Conservation (phyloP, 106 monocot genomes). For the Phalaenopsis equestris region DNA sequence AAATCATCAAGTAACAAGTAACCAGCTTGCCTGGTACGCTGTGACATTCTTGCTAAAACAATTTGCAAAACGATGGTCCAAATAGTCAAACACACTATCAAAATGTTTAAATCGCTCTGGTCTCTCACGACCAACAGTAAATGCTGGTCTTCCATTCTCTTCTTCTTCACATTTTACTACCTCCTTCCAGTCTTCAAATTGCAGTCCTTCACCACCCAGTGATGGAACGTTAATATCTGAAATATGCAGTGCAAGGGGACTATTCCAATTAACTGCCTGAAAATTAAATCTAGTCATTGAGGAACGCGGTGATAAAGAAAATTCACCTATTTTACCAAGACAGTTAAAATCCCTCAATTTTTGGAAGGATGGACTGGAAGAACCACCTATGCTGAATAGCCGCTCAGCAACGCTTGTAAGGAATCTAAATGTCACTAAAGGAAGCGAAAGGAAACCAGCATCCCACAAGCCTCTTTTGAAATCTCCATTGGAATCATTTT, state of each 20-base stretch:
- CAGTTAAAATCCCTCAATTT: neutral
- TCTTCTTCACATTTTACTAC: slow-evolving; percentile 1
- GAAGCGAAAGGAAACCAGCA: slow-evolving; percentile 25
- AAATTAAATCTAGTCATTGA: neutral
- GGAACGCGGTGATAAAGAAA: neutral
- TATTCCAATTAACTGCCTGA: neutral
- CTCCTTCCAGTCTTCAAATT: neutral
- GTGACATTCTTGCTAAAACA: slow-evolving; percentile 12
- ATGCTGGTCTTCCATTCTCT: slow-evolving; percentile 6
- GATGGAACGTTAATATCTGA: neutral
- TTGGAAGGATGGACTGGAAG: slow-evolving; percentile 10
- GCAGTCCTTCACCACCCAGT: neutral
- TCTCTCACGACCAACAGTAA: slow-evolving; percentile 12
- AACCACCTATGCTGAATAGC: slow-evolving; percentile 30
- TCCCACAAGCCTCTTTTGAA: slow-evolving; percentile 23
- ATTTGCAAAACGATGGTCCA: slow-evolving; percentile 75
- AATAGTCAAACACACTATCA: slow-evolving; percentile 57
- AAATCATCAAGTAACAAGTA: neutral
- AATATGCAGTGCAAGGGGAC: neutral
- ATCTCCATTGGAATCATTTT: slow-evolving; percentile 21
- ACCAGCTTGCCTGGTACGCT: slow-evolving; percentile 24
- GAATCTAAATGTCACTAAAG: slow-evolving; percentile 29
- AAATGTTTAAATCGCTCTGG: slow-evolving; percentile 44
- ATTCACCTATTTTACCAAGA: slow-evolving; percentile 17
- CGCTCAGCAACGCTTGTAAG: slow-evolving; percentile 34